Evolutionary conservation across 1,284 basidiomycete genomes (phyloP), one percentile per base, ranked within the genome.

Genomic region (Ceratobasidium sp.): DNA sequence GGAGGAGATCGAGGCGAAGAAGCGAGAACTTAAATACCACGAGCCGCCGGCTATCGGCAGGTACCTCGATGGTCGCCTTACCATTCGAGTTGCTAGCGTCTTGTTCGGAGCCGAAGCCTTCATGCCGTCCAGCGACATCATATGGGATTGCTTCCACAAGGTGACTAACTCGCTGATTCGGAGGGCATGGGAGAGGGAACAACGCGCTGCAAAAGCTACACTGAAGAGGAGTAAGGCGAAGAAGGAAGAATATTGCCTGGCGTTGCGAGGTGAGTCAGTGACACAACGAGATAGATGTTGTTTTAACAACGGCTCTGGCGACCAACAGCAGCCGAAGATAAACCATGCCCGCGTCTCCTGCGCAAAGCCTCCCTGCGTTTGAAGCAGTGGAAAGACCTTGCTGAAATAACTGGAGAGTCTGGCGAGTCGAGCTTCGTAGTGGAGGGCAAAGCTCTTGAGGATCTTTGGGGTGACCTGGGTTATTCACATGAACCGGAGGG

Each of bases 101-200:
- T 3, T 61, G 25, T 61, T 61, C 18, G 59, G 59, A 14, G 42
- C 23, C 16, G 59, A 44, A 3, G 59, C 59, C 1, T 44, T 61
- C 40, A 46, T 14, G 40, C 14, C 14, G 4, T 16, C 12, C 16
- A 56, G 23, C 18, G 28, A 46, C 8, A 61, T 48, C 6, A 1
- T 48, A 11, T 18, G 14, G 40, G n/a, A 7, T 14, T 46, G 23
- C 23, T 61, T 25, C 21, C 16, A 40, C 7, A 21, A 40, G n/a
- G 56, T 21, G 36, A 21, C n/a, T 7, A 59, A 33, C 11, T 8
- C n/a, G 4, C 38, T 38, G 1, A 40, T 59, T 21, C 21, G 28
- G 4, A 28, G 59, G 38, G 8, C 42, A 7, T 61, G 59, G 59
- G 59, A 61, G 59, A 25, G 59, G 23, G 3, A 16, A 23, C 16